Evolutionary conservation across 202 grass and related monocot genomes (phyloP).

Genomic region (Setaria italica): DNA sequence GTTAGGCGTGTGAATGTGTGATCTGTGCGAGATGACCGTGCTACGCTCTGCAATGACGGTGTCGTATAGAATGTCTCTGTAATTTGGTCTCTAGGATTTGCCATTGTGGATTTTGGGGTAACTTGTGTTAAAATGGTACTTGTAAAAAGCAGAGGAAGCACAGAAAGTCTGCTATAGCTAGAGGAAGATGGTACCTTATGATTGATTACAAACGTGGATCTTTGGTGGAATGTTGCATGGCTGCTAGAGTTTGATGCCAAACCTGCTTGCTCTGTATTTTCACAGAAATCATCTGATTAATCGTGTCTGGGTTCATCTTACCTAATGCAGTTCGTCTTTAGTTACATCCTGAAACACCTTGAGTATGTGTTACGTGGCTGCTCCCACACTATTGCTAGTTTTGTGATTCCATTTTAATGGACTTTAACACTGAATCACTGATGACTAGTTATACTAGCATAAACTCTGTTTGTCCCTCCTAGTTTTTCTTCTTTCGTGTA

Average conservation of each 20-base stretch:
- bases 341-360: not conserved
- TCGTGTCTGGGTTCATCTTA: not conserved
- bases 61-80: not conserved
- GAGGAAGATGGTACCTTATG: not conserved
- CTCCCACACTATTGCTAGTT: not conserved
- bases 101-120: not conserved
- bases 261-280: conserved; percentile 16
- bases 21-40: not conserved
- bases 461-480: not conserved
- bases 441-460: not conserved
- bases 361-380: not conserved
- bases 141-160: not conserved
- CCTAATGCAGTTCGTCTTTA: not conserved
- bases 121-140: not conserved
- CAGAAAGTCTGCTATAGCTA: not conserved
- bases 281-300: not conserved
- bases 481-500: not conserved
- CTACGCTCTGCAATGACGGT: not conserved
- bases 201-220: not conserved
- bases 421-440: not conserved
- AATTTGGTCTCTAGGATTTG: not conserved
- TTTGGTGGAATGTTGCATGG: not conserved
- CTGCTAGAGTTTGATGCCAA: not conserved
- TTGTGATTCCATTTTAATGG: not conserved
- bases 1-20: not conserved